Conservation (phyloP, 768 basidiomycete genomes). For the Calocybe cyanea region DNA sequence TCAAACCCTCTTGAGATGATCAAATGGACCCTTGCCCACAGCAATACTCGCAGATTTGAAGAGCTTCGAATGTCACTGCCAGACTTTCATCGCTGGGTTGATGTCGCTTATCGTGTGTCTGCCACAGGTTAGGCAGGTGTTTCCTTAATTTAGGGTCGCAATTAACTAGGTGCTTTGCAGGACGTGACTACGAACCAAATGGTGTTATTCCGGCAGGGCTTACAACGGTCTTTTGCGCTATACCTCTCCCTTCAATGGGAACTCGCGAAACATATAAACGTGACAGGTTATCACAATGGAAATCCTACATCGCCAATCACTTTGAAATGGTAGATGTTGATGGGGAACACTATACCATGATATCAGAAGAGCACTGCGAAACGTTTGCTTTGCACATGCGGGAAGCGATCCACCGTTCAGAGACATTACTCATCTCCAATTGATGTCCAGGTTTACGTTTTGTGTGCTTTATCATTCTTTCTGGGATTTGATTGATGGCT, state of each 20-base stretch:
- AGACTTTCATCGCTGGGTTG: slow-evolving; percentile 2
- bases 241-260: slow-evolving; percentile 1
- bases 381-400: not conserved
- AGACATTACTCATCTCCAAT: too few species aligned
- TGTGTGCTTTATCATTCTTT: too few species aligned
- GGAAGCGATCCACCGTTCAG: not conserved
- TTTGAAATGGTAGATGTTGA: not conserved
- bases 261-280: not conserved
- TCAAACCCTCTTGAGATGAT: not conserved
- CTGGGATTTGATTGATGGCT: too few species aligned
- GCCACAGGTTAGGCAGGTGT: not conserved
- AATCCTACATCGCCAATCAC: not conserved
- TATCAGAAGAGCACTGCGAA: not conserved
- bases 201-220: not conserved
- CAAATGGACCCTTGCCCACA: slow-evolving; percentile 2
- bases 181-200: not conserved
- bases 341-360: slow-evolving; percentile 5
- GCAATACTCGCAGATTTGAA: not conserved
- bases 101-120: slow-evolving; percentile 2
- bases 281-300: not conserved
- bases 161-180: not conserved
- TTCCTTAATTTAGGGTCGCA: not conserved
- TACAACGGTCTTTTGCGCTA: not conserved
- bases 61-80: not conserved
- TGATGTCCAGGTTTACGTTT: too few species aligned